phyloP scores from a whole-genome alignment of 2,329 filamentous ascomycete species.

The Chaetoscypha palmicola region DNA sequence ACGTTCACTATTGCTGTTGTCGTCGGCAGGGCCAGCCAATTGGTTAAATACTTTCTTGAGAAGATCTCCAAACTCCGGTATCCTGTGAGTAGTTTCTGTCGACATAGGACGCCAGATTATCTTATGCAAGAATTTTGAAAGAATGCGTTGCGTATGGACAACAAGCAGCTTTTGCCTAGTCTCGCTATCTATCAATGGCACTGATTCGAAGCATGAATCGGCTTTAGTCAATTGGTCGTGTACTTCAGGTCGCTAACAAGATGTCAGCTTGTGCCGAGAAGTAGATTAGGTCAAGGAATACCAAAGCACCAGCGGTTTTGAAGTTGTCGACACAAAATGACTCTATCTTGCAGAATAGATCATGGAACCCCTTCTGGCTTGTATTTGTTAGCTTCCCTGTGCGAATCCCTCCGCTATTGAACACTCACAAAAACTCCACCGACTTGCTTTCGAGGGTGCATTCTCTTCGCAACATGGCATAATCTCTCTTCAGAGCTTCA shows the following conservation, averaged over 20 bases:
- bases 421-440: background rate
- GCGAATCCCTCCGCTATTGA: background rate
- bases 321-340: background rate
- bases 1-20: background rate
- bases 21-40: background rate
- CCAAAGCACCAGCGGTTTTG: background rate
- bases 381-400: background rate
- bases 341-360: background rate
- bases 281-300: no score
- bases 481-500: background rate
- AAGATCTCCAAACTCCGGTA: background rate
- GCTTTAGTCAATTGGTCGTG: background rate
- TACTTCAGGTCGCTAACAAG: background rate
- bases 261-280: no score
- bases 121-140: background rate
- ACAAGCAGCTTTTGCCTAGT: background rate
- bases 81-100: background rate
- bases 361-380: background rate
- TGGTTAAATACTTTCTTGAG: background rate
- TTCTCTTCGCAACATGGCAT: background rate
- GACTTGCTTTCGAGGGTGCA: background rate
- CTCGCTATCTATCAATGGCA: background rate
- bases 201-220: background rate
- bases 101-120: background rate
- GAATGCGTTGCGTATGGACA: background rate